These are phyloP conservation scores for Isabelozyma pseudorhagii DNA, from an alignment of 805 yeast species.

Conservation along the genomic window DNA sequence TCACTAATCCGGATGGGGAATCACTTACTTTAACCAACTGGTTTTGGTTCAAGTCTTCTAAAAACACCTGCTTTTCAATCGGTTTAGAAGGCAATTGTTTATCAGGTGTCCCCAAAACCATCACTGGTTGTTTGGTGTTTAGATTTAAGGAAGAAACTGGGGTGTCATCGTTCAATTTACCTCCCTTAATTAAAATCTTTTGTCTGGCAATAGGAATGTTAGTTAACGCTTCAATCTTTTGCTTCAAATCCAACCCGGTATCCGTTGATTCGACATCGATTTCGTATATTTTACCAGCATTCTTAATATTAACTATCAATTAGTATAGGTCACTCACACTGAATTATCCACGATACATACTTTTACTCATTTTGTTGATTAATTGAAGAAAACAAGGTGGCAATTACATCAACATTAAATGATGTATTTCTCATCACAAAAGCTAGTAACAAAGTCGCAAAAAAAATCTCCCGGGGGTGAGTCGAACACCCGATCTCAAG, in stretches of 20 bases:
- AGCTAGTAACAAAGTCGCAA: conserved; percentile 1
- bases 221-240: conserved; percentile 67
- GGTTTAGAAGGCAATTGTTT: conserved; percentile 53
- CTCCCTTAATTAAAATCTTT: conserved; percentile 85
- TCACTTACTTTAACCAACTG: conserved; percentile 34
- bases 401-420: background rate
- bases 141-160: conserved; percentile 50
- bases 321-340: background rate
- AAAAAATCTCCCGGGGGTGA: conserved; percentile 41
- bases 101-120: conserved; percentile 93
- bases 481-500: conserved; percentile 46
- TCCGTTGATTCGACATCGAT: conserved; percentile 46
- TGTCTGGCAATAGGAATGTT: conserved; percentile 87
- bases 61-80: conserved; percentile 51
- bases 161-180: conserved; percentile 76
- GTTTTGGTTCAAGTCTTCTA: conserved; percentile 63
- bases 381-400: background rate
- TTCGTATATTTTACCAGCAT: conserved; percentile 41
- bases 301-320: conserved; percentile 26
- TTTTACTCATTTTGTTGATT: background rate
- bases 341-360: background rate
- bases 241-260: conserved; percentile 62
- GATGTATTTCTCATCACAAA: background rate
- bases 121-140: conserved; percentile 63
- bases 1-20: conserved; percentile 64